Percentiles rank a stretch among this genome's conserved stretches.
These are phyloP conservation scores for Podospora didyma DNA, from an alignment of 495 filamentous ascomycete genomes.

Conservation along the genomic window DNA sequence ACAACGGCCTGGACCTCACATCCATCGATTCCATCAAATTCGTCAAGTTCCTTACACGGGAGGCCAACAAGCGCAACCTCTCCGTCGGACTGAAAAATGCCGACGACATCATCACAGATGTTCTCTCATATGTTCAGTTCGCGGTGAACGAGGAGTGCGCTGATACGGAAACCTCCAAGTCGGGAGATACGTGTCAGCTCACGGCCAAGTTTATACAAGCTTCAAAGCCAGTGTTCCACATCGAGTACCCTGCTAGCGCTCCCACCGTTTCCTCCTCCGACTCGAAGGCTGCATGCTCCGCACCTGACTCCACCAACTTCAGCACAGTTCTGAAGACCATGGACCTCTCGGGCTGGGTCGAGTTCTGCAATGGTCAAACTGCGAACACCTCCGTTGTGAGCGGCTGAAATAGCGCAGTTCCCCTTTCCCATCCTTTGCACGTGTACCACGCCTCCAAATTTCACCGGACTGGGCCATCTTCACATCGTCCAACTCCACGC, in stretches of 20 bases:
- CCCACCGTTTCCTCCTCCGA: conserved; percentile 29
- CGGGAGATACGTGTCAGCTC: not conserved
- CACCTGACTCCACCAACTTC: conserved; percentile 34
- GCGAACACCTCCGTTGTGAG: conserved; percentile 13
- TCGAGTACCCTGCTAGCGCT: conserved; percentile 59
- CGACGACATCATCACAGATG: conserved; percentile 51
- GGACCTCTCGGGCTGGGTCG: conserved; percentile 56
- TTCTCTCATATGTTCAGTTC: conserved; percentile 59
- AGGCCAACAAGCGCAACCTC: conserved; percentile 44
- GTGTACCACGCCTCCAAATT: too few species aligned
- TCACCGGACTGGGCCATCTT: too few species aligned
- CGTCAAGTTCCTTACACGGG: conserved; percentile 53
- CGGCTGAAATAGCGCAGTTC: not conserved
- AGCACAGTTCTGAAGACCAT: conserved; percentile 64
- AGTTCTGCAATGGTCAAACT: conserved; percentile 36
- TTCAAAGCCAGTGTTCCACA: conserved; percentile 68
- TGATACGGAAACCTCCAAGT: conserved; percentile 51
- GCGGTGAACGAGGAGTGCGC: conserved; percentile 72
- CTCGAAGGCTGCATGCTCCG: conserved; percentile 7
- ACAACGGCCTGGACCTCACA: conserved; percentile 55
- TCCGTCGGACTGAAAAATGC: conserved; percentile 66
- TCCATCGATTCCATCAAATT: conserved; percentile 52
- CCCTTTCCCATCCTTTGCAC: not conserved
- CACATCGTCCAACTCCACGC: too few species aligned
- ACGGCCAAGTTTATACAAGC: conserved; percentile 48